Evolutionary conservation across 768 basidiomycete genomes (phyloP), one percentile per base, ranked within the genome.

Genomic region (Rhizopogon rudus): DNA sequence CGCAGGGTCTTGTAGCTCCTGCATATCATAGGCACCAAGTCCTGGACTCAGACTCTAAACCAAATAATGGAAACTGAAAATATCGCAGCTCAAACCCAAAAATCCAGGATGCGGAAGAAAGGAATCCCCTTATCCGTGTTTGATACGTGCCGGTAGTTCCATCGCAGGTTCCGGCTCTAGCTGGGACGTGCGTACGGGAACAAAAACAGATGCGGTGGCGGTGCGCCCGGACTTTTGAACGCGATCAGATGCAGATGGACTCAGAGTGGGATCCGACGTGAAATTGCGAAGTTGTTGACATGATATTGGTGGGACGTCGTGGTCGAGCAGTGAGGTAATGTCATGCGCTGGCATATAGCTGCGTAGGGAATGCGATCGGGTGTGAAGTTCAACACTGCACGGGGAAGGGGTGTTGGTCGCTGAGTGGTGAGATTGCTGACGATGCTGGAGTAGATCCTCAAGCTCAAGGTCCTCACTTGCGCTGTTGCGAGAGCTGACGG

Each of bases 81-180:
- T 28, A 45, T n/a, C n/a, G 20, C 25, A 14, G 3, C 25, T 8
- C 40, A 28, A 8, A 29, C 20, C 25, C 22, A 28, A 13, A 25
- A 52, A 17, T 50, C 25, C 7, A 9, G 17, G 20, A 29, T 20
- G 28, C 16, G 45, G 35, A 25, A 13, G 14, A 44, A 16, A 48
- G 16, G 25, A 16, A 14, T n/a, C 33, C 13, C 33, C 22, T 49
- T 16, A 49, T 22, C 14, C 20, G 14, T 10, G 20, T 6, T 49
- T 49, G 22, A 22, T 25, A 25, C 35, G 63, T 5, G 51, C 55
- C 31, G 66, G 63, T 1, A 70, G 40, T 40, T 70, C 68, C 70
- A 70, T 71, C 2, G 58, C 61, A 40, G 70, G 70, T 48, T 71
- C 61, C 14, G 69, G 69, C 42, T 66, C 70, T 6, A 71, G 56